A percentile compares a stretch with the other conserved stretches of the same genome.
Evolutionary conservation across 2,329 filamentous ascomycete genomes (phyloP).

Genomic region (Simplicillium sp.): DNA sequence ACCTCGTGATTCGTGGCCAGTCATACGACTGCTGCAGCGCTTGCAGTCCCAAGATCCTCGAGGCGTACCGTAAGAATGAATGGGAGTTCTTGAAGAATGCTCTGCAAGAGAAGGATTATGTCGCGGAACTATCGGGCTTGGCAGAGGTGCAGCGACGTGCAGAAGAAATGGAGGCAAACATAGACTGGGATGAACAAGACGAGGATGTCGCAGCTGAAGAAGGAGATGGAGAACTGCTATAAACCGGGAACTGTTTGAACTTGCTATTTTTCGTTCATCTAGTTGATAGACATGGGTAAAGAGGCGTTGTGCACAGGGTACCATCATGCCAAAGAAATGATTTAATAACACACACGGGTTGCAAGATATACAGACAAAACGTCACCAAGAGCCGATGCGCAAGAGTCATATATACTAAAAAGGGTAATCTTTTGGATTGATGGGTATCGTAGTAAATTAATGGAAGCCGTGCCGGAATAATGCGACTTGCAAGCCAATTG

Average conservation of each 20-base stretch:
- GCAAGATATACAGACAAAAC: neutral
- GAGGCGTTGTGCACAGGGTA: neutral
- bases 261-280: neutral
- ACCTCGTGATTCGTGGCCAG: constrained; percentile 61
- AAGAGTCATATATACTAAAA: neutral
- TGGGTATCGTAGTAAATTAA: constrained; percentile 11
- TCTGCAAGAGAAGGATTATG: constrained; percentile 65
- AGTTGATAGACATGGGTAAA: neutral
- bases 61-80: constrained; percentile 55
- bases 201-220: constrained; percentile 35
- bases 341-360: no score
- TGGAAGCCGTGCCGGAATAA: constrained; percentile 5
- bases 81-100: constrained; percentile 74
- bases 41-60: constrained; percentile 62
- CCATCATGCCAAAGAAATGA: no score
- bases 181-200: constrained; percentile 55
- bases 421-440: constrained; percentile 9
- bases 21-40: constrained; percentile 77
- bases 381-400: no score
- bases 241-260: neutral
- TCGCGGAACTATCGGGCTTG: constrained; percentile 66
- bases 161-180: constrained; percentile 37
- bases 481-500: constrained; percentile 5
- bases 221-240: constrained; percentile 46
- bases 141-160: constrained; percentile 59